Base-by-base conservation (phyloP, 2,329 filamentous ascomycete species). In the Lasiodiplodia gonubiensis region DNA sequence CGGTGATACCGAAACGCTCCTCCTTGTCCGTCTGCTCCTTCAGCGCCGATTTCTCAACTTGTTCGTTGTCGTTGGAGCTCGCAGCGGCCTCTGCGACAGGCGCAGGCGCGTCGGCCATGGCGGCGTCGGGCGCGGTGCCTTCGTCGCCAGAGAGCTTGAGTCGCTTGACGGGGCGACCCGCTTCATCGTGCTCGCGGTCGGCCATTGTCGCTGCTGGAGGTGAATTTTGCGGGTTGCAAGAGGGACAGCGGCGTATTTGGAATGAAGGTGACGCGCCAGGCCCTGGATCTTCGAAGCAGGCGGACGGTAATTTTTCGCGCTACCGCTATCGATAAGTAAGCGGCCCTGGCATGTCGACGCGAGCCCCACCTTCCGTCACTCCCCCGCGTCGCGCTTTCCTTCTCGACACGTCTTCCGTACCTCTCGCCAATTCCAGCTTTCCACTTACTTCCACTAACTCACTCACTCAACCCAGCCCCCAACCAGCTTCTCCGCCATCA, bases 1-100 rank as follows among this genome's bases (percentile, higher is more conserved):
- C 83, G 10, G 85, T 86, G 70, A 92, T 92, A 33, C 90, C 90
- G 1, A 81, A 82, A 54, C 78, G 77, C 14, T 74, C 70, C 70
- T 85, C 83, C 42, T 81, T 79, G 55, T 60, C 48, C 4, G n/a
- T 27, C 33, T 66, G 53, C 51, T 66, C 63, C 27, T 66, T 18
- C 37, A 66, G 39, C 7, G 18, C 39, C 6, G 57, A 33, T 27
- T 49, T 61, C 14, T 46, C 55, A 7, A 23, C 12, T 27, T 21
- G 21, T 42, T 48, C 57, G 23, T 18, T 42, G 25, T 21, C 57
- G 16, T 27, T 37, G 21, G 30, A 12, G 54, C 54, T 57, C 14
- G 64, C 54, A 54, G 27, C 8, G 21, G 4, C 18, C 42, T 46
- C 30, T 37, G 30, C 21, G 30, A 23, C 54, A 46, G 48, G 54